Evolutionary conservation across 768 basidiomycete genomes (phyloP).

Genomic region (Lactarius akahatsu): DNA sequence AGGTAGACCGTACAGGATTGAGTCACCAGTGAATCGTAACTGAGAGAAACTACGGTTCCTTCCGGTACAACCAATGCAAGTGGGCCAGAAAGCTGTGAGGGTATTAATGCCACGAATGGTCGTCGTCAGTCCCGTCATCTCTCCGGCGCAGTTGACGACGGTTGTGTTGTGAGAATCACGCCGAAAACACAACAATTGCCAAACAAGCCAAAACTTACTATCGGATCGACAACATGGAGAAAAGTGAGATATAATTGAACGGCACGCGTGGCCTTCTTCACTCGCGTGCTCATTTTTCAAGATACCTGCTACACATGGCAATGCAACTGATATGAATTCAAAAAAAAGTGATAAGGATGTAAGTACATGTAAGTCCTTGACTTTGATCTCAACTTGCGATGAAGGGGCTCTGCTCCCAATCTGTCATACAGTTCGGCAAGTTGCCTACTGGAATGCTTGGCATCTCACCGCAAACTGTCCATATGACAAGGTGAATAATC

Average conservation of each 20-base stretch:
- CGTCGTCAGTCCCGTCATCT: neutral
- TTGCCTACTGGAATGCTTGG: neutral
- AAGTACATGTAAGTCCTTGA: neutral
- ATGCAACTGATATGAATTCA: neutral
- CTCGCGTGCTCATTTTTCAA: neutral
- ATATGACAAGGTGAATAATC: neutral
- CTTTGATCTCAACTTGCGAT: neutral
- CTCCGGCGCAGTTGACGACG: neutral
- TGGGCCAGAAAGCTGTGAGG: neutral
- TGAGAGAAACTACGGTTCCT: neutral
- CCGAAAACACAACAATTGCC: neutral
- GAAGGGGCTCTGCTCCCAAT: neutral
- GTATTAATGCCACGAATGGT: neutral
- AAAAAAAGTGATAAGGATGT: neutral
- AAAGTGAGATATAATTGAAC: neutral
- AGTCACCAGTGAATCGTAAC: conserved; percentile 7
- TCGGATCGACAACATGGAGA: too few relatives aligned
- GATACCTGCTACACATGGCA: neutral
- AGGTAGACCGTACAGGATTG: neutral
- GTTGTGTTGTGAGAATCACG: neutral
- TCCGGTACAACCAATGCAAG: neutral
- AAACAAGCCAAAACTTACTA: neutral
- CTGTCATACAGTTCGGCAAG: neutral
- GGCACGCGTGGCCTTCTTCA: too few relatives aligned
- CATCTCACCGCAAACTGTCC: neutral